Conservation (phyloP, 106 monocot species). For the Triglochin maritima region DNA sequence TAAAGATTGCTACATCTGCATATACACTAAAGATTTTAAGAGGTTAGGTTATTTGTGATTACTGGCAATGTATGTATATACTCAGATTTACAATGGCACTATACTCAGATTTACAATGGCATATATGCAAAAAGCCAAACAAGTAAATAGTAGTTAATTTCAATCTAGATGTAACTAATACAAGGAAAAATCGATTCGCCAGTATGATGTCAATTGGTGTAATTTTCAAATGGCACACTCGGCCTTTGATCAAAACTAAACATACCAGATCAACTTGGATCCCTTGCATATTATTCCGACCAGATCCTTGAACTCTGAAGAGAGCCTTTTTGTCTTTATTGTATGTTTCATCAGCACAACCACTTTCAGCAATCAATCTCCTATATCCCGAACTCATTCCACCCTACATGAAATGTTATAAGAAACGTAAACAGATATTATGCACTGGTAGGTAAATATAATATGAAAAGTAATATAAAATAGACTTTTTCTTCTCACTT, state of each 20-base stretch:
- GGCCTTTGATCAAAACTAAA: background rate
- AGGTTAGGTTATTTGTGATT: too few relatives aligned
- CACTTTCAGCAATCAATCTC: conserved; percentile 16
- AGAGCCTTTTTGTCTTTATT: conserved; percentile 18
- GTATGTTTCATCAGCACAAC: conserved; percentile 11
- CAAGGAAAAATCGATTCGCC: too few relatives aligned
- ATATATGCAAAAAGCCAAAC: too few relatives aligned
- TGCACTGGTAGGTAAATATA: background rate
- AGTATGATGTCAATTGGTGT: too few relatives aligned
- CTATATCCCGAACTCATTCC: conserved; percentile 32
- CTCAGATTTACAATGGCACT: too few relatives aligned
- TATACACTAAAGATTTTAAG: too few relatives aligned
- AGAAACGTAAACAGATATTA: background rate
- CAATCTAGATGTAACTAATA: too few relatives aligned
- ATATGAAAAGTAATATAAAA: conserved; percentile 1
- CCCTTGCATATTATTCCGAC: conserved; percentile 37
- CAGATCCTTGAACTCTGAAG: conserved; percentile 47
- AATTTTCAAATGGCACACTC: too few relatives aligned
- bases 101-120: too few relatives aligned
- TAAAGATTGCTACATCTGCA: too few relatives aligned
- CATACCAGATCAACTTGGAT: conserved; percentile 51
- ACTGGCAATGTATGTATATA: too few relatives aligned
- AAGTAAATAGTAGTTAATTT: too few relatives aligned
- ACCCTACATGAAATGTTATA: conserved; percentile 24
- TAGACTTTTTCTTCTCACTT: conserved; percentile 14